These are phyloP conservation scores for Saccharomycopsis capsularis DNA, from an alignment of 805 yeast genomes.

Conservation along the genomic window DNA sequence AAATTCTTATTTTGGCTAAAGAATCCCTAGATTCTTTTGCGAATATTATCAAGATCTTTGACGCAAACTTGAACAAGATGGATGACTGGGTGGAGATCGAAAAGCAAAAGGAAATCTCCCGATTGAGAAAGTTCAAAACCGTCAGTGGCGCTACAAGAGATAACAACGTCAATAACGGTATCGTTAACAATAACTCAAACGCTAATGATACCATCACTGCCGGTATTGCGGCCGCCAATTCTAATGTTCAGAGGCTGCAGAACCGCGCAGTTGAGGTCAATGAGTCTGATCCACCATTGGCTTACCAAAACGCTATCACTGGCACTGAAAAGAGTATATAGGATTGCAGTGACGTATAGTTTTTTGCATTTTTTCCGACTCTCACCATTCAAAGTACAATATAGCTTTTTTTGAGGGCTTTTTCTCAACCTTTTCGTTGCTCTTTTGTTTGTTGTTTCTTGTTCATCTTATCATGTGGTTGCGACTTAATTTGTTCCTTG, in stretches of 20 bases:
- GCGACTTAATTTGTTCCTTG: too few species aligned
- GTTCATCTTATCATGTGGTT: too few species aligned
- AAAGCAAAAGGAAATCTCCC: slow-evolving; percentile 13
- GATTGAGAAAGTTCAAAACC: slow-evolving; percentile 7
- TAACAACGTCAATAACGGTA: not conserved
- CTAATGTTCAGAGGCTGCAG: not conserved
- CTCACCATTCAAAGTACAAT: too few species aligned
- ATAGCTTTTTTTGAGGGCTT: too few species aligned
- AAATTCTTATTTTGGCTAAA: slow-evolving; percentile 73
- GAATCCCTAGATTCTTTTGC: slow-evolving; percentile 86
- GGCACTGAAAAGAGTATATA: too few species aligned
- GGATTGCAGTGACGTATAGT: too few species aligned
- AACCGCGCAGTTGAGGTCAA: too few species aligned
- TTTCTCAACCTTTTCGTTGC: too few species aligned
- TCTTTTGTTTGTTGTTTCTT: too few species aligned
- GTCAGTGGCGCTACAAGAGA: not conserved
- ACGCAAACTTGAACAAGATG: slow-evolving; percentile 76
- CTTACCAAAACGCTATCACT: too few species aligned
- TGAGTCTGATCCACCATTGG: too few species aligned
- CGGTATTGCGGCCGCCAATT: not conserved
- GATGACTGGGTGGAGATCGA: slow-evolving; percentile 60
- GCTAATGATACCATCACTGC: not conserved
- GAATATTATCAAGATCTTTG: slow-evolving; percentile 76
- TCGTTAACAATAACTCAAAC: not conserved
- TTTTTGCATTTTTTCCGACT: too few species aligned